Evolutionary conservation across 2,329 filamentous ascomycete genomes (phyloP).

Genomic region (Xylariaceae sp.): DNA sequence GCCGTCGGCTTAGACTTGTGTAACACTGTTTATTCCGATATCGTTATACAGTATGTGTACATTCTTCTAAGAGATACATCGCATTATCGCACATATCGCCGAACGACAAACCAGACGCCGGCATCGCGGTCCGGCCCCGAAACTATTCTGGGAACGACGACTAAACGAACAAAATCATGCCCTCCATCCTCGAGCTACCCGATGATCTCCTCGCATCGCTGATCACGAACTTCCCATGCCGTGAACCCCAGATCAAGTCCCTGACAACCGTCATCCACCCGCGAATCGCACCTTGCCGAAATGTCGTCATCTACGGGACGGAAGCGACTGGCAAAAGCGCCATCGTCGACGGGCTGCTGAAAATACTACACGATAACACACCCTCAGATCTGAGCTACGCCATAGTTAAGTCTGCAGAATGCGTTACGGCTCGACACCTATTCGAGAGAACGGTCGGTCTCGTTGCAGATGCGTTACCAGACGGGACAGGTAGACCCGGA

Average conservation of each 20-base stretch:
- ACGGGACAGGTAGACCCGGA: constrained; percentile 42
- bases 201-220: constrained; percentile 46
- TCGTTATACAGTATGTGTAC: neutral
- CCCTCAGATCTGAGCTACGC: constrained; percentile 51
- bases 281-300: constrained; percentile 62
- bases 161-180: constrained; percentile 12
- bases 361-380: constrained; percentile 41
- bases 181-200: constrained; percentile 45
- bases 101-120: neutral
- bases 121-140: neutral
- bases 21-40: neutral
- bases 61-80: neutral
- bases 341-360: constrained; percentile 59
- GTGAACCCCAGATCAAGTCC: constrained; percentile 54
- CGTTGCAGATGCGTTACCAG: constrained; percentile 48
- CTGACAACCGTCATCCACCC: constrained; percentile 57
- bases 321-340: constrained; percentile 82
- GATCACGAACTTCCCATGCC: constrained; percentile 48
- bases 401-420: constrained; percentile 65
- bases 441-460: constrained; percentile 64
- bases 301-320: constrained; percentile 76
- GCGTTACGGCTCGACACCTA: constrained; percentile 71
- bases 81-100: neutral
- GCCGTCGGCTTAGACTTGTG: too few species aligned
- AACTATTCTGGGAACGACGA: neutral